Evolutionary conservation across 805 yeast genomes (phyloP), one percentile per base, ranked within the genome.

Genomic region (Ogataea wickerhamii): DNA sequence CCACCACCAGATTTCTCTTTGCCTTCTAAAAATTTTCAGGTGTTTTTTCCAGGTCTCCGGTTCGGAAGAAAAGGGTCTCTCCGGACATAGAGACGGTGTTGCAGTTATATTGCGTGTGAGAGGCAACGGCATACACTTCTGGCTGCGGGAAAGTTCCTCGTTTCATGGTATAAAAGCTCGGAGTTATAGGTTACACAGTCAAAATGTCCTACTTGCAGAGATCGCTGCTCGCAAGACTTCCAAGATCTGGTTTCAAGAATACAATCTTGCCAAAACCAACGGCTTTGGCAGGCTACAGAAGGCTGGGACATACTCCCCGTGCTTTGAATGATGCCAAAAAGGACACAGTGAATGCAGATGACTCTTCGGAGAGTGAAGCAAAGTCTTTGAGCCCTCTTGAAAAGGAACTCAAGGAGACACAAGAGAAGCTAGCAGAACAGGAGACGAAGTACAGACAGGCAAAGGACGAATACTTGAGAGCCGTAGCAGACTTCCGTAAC

Each of bases 401-500:
- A 40, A 53, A 50, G 42, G 63, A 58, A 48, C 50, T 57, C n/a
- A 51, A 52, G 11, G 71, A 68, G 39, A 53, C 81, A 45, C 68
- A 75, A 55, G 66, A 64, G 19, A 78, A 82, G 58, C 66, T 78
- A 46, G 73, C 64, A 24, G 69, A 70, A 38, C 86, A 80, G 58
- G 81, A 74, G 52, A 80, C 78, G 56, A 95, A 88, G 47, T 70
- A 73, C 47, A 88, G 88, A 18, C 87, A 83, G 51, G 68, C 84
- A 67, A 88, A 87, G 63, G 94, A 87, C 62, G 79, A 81, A 52
- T 81, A 84, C 57, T 72, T 87, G 40, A 78, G 95, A 51, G 74
- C 95, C 18, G 74, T 87, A 40, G 96, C 96, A 18, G 97, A 88
- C 63, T 89, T 87, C 80, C 79, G 95, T 54, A 87, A 86, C 66